phyloP scores from a whole-genome alignment of 495 filamentous ascomycete genomes.

The Penicillium bovifimosum region DNA sequence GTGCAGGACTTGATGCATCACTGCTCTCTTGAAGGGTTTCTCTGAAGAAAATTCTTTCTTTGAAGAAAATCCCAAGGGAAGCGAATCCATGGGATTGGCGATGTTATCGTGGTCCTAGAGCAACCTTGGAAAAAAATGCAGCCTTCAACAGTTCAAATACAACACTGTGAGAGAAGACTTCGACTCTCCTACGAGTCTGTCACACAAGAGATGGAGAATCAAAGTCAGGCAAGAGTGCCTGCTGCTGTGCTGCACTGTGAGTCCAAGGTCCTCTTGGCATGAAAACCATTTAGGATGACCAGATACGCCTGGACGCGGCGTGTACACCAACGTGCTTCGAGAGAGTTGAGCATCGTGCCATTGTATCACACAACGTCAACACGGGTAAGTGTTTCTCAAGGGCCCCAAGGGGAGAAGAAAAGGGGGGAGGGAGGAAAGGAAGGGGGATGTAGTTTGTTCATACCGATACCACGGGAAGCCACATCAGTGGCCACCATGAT shows the following conservation, averaged over 20 bases:
- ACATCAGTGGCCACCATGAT: conserved; percentile 96
- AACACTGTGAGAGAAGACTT: conserved; percentile 49
- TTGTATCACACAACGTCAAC: conserved; percentile 59
- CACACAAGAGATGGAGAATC: conserved; percentile 64
- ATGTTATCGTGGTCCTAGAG: conserved; percentile 67
- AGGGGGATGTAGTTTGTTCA: conserved; percentile 64
- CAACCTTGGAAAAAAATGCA: conserved; percentile 56
- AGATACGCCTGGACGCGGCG: conserved; percentile 75
- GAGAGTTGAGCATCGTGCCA: conserved; percentile 88
- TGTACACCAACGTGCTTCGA: conserved; percentile 66
- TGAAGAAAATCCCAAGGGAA: conserved; percentile 49
- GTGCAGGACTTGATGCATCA: conserved; percentile 65
- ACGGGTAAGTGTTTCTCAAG: conserved; percentile 36
- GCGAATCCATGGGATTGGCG: conserved; percentile 47
- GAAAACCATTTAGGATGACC: conserved; percentile 68
- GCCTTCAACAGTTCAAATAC: conserved; percentile 63
- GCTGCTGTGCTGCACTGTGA: conserved; percentile 70
- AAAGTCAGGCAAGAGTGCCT: conserved; percentile 48
- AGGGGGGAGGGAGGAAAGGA: conserved; percentile 31
- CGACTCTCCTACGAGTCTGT: conserved; percentile 68
- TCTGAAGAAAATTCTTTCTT: no score
- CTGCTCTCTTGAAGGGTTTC: conserved; percentile 61
- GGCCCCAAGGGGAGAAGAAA: conserved; percentile 28
- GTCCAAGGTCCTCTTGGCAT: conserved; percentile 78
- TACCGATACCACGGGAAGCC: conserved; percentile 97